Evolutionary conservation across 305 asterid genomes (phyloP).

Genomic region (Vinca major): DNA sequence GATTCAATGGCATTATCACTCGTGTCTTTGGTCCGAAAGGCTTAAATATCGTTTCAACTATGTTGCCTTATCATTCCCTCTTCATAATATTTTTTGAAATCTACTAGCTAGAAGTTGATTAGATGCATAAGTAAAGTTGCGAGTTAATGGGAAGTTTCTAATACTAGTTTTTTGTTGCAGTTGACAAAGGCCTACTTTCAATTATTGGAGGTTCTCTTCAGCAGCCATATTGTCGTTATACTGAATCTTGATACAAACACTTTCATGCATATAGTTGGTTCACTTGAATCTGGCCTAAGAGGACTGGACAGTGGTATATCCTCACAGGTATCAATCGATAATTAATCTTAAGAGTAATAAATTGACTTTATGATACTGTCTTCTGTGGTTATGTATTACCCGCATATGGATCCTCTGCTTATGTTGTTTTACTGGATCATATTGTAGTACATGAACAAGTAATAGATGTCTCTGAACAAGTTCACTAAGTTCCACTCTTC

Average conservation of each 20-base stretch:
- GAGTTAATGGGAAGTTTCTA: neutral
- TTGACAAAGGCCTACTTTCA: constrained; percentile 84
- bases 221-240: constrained; percentile 60
- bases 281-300: constrained; percentile 90
- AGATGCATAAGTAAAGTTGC: neutral
- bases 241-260: constrained; percentile 71
- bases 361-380: neutral
- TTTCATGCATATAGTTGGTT: constrained; percentile 81
- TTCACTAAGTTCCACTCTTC: neutral
- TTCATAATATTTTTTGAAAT: neutral
- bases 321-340: constrained; percentile 52
- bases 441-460: neutral
- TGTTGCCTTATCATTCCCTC: neutral
- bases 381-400: neutral
- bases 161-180: constrained; percentile 32
- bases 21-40: neutral
- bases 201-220: constrained; percentile 83
- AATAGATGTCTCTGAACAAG: neutral
- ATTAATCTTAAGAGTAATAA: neutral
- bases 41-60: neutral
- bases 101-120: neutral
- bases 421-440: neutral
- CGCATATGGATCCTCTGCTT: neutral
- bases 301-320: constrained; percentile 81
- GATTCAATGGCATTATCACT: neutral